A percentile compares a stretch with the other conserved stretches of the same genome.
Evolutionary conservation across 805 yeast genomes (phyloP).

Genomic region (Candida ulmi): DNA sequence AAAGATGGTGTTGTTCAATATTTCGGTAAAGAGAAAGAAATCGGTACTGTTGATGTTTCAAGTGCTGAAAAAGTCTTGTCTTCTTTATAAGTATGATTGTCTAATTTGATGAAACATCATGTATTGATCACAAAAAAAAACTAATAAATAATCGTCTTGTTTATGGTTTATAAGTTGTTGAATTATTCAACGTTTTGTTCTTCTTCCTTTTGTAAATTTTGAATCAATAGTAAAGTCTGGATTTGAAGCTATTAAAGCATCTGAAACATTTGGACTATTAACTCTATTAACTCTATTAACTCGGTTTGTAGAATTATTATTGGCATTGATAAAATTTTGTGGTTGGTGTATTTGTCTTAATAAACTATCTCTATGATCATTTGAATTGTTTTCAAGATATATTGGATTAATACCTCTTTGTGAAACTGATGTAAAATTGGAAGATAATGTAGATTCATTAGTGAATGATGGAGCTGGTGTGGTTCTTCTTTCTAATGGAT

Average conservation of each 20-base stretch:
- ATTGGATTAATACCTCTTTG: conserved; percentile 67
- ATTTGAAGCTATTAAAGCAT: conserved; percentile 17
- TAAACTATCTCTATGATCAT: conserved; percentile 4
- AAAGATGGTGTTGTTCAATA: conserved; percentile 47
- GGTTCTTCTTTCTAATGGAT: conserved; percentile 19
- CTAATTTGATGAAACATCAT: too few species aligned
- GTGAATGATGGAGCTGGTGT: conserved; percentile 28
- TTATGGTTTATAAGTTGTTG: too few species aligned
- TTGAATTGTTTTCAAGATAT: conserved; percentile 31
- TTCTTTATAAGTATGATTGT: not conserved
- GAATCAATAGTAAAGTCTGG: conserved; percentile 16
- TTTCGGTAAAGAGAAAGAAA: conserved; percentile 31
- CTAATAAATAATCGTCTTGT: too few species aligned
- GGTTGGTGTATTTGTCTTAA: conserved; percentile 3
- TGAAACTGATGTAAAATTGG: conserved; percentile 73
- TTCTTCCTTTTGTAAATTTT: conserved; percentile 1
- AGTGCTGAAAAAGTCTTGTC: conserved; percentile 27
- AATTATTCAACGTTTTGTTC: not conserved
- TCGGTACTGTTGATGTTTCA: conserved; percentile 31
- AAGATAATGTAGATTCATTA: conserved; percentile 29
- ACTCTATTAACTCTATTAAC: not conserved
- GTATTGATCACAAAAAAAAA: too few species aligned
- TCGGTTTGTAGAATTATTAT: too few species aligned
- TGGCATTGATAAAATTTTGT: conserved; percentile 1
- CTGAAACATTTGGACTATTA: conserved; percentile 3